Percentiles rank a stretch among this genome's conserved stretches.
These are phyloP conservation scores for Teratosphaeria zuluensis DNA, from an alignment of 2,329 filamentous ascomycete species.

Conservation along the genomic window DNA sequence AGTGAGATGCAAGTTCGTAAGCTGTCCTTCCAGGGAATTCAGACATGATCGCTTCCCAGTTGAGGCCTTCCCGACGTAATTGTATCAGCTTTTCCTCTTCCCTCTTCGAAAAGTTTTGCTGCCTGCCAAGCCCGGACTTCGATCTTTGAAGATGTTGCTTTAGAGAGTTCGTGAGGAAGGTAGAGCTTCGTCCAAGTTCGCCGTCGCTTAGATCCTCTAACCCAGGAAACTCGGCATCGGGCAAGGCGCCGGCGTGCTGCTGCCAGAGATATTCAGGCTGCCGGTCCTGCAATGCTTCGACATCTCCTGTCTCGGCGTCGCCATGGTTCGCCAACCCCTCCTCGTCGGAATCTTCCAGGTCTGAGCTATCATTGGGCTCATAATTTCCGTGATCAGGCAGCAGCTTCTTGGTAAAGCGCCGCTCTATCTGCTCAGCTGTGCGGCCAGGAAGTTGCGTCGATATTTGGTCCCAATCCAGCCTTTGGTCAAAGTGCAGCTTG, in stretches of 20 bases:
- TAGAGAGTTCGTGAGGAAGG: not conserved
- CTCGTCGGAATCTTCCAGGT: not conserved
- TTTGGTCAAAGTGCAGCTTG: slow-evolving; percentile 21
- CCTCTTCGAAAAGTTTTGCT: not conserved
- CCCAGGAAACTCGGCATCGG: not conserved
- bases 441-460: slow-evolving; percentile 5
- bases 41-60: not conserved
- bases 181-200: not conserved
- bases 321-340: not conserved
- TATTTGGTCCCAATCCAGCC: slow-evolving; percentile 25
- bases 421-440: not conserved
- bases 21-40: not conserved
- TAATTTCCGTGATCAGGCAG: not conserved
- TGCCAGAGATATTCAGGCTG: not conserved
- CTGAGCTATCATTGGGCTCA: not conserved
- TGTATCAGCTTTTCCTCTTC: not conserved
- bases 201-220: not conserved
- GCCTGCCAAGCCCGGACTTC: not conserved
- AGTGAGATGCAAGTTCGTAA: not conserved
- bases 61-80: not conserved
- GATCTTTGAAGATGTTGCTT: not conserved
- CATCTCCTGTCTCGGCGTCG: not conserved
- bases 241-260: not conserved
- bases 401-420: not conserved
- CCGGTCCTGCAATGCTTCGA: not conserved